A percentile compares a stretch with the other conserved stretches of the same genome.
Evolutionary conservation across 306 rosid species (phyloP).

Genomic region (Vigna radiata): DNA sequence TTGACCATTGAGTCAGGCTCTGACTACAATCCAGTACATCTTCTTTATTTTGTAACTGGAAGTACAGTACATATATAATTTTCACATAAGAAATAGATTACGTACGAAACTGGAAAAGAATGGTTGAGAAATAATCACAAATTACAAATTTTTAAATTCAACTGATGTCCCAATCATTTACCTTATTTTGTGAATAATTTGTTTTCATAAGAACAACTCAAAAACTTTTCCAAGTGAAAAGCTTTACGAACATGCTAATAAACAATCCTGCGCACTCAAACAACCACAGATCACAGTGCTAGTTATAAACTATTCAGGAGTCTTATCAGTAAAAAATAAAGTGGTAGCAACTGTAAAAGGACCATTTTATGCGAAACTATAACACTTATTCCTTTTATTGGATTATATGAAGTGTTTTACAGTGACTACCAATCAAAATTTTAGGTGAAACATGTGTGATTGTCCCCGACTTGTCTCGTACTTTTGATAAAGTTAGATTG

Average conservation of each 20-base stretch:
- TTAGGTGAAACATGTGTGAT: slow-evolving; percentile 46
- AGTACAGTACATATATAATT: no score
- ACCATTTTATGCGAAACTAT: slow-evolving; percentile 4
- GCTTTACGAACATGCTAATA: neutral
- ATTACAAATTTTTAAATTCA: no score
- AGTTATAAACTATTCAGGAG: slow-evolving; percentile 7
- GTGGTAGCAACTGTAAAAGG: slow-evolving; percentile 19
- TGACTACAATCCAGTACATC: neutral
- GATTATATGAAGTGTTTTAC: slow-evolving; percentile 29
- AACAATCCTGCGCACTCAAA: neutral
- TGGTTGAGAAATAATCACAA: no score
- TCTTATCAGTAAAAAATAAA: neutral
- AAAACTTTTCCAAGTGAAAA: no score
- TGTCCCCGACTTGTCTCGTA: slow-evolving; percentile 46
- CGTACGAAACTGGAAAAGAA: no score
- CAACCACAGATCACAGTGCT: neutral
- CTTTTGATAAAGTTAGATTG: slow-evolving; percentile 42
- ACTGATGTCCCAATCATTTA: no score
- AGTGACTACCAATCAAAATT: slow-evolving; percentile 34
- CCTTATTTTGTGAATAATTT: no score
- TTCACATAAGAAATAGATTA: no score
- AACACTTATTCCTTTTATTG: slow-evolving; percentile 21
- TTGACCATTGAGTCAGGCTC: neutral
- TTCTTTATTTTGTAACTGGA: neutral
- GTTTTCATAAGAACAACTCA: no score